Evolutionary conservation across 2,329 filamentous ascomycete species (phyloP).

Genomic region (Neonectria sp.): DNA sequence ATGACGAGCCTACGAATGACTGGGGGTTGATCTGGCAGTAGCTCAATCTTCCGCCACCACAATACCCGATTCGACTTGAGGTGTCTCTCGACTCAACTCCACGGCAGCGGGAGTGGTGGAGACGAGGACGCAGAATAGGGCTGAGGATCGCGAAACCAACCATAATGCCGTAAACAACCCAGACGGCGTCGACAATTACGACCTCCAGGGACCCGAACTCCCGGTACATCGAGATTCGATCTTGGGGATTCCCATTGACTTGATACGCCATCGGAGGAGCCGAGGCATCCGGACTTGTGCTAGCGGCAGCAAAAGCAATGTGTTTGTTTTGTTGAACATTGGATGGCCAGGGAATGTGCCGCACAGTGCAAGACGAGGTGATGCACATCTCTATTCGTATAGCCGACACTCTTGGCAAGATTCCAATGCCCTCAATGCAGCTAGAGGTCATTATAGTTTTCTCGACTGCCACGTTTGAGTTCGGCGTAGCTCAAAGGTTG

Average conservation of each 20-base stretch:
- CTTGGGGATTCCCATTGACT: not conserved
- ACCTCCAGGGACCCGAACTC: not conserved
- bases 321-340: not conserved
- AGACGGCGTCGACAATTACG: not conserved
- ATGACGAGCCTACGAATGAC: not conserved
- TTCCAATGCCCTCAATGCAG: conserved; percentile 5
- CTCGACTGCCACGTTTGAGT: conserved; percentile 12
- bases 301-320: conserved; percentile 24
- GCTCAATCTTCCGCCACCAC: not conserved
- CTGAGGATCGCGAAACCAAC: not conserved
- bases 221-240: conserved; percentile 26
- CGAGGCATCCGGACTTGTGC: conserved; percentile 7
- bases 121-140: not conserved
- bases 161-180: not conserved
- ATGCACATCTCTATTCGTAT: too few species aligned
- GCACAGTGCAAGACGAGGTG: not conserved
- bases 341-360: not conserved
- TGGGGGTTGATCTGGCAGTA: not conserved
- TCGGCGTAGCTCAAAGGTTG: conserved; percentile 16
- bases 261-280: conserved; percentile 22
- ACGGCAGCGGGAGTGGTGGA: not conserved
- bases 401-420: not conserved
- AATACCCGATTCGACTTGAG: not conserved
- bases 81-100: not conserved
- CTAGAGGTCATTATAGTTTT: not conserved